Conservation (phyloP, 768 basidiomycete species). For the Heimioporus sp. region DNA sequence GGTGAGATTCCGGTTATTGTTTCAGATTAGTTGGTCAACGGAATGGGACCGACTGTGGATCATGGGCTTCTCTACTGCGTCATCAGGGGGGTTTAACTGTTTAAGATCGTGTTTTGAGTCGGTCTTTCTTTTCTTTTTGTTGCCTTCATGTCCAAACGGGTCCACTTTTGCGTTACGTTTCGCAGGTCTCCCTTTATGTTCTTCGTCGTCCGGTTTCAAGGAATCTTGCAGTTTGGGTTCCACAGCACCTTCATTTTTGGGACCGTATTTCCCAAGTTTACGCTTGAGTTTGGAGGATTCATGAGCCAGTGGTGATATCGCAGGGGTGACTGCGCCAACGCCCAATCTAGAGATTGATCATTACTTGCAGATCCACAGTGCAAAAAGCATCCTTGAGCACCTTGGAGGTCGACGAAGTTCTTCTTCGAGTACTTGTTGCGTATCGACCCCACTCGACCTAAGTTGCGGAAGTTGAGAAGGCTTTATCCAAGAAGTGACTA, state of each 20-base stretch:
- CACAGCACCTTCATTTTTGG: constrained; percentile 47
- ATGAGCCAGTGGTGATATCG: constrained; percentile 40
- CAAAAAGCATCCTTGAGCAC: constrained; percentile 33
- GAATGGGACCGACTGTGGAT: constrained; percentile 11
- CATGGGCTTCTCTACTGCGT: neutral
- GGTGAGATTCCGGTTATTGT: neutral
- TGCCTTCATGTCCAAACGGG: constrained; percentile 45
- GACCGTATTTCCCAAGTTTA: constrained; percentile 49
- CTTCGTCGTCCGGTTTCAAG: constrained; percentile 45
- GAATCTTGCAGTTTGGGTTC: constrained; percentile 22
- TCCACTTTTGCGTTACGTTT: constrained; percentile 61
- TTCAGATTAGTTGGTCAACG: neutral
- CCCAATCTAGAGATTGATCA: constrained; percentile 52
- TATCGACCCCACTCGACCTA: constrained; percentile 28
- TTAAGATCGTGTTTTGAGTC: neutral
- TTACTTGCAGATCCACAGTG: constrained; percentile 3
- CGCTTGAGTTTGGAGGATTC: constrained; percentile 64
- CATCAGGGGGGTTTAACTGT: neutral
- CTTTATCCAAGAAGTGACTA: constrained; percentile 78
- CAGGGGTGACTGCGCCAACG: constrained; percentile 66
- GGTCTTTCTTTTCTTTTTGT: constrained; percentile 46
- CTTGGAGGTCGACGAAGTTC: constrained; percentile 69
- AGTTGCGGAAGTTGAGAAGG: constrained; percentile 42
- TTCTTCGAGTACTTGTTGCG: constrained; percentile 60
- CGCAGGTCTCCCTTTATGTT: constrained; percentile 53